Base-by-base conservation (phyloP, 2,329 filamentous ascomycete species). In the Cytospora piceicola region DNA sequence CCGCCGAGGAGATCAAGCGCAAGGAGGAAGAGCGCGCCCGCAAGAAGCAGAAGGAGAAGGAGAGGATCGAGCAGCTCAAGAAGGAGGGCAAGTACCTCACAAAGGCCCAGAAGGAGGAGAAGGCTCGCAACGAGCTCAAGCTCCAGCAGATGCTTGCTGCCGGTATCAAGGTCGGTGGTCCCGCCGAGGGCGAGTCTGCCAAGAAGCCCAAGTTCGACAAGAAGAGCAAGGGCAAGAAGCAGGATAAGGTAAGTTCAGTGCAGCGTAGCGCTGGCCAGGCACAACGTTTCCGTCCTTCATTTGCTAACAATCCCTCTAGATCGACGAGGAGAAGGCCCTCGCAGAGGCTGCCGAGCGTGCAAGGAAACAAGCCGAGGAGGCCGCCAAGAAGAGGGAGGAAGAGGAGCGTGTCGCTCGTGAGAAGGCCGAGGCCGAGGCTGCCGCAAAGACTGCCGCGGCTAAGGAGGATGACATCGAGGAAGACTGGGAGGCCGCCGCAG, bases 401-500 rank as follows among this genome's bases (percentile, higher is more conserved):
- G 63, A 70, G 63, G 54, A 70, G 58, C 24, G 70, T 58, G 2
- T 65, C 32, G 82, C 82, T 17, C 79, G 79, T 58, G 81, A 86
- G 70, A 84, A 83, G 74, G 86, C 85, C 5, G 85, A 84, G 61
- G 83, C 79, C 3, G 85, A 87, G 67, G 84, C 82, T 32, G 83
- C 82, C 36, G 82, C 81, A 51, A 82, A 82, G 63, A 83, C 83
- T 22, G 79, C 79, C 34, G 84, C 87, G 72, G 83, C 85, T 59
- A 84, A 82, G 17, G 80, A 75, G 4, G 89, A 91, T 20, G 90
- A 96, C 42, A 54, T 68, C 22, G 58, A 57, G 56, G 66, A 68
- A 46, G 93, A 97, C 77, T 97, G 94, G 94, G 93, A 97, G 77
- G 88, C 89, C 34, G 89, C 92, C 58, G 93, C 91, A 34, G 91